These are phyloP conservation scores for Calonectria pseudoturangicola DNA, from an alignment of 2,329 filamentous ascomycete species.

Conservation along the genomic window DNA sequence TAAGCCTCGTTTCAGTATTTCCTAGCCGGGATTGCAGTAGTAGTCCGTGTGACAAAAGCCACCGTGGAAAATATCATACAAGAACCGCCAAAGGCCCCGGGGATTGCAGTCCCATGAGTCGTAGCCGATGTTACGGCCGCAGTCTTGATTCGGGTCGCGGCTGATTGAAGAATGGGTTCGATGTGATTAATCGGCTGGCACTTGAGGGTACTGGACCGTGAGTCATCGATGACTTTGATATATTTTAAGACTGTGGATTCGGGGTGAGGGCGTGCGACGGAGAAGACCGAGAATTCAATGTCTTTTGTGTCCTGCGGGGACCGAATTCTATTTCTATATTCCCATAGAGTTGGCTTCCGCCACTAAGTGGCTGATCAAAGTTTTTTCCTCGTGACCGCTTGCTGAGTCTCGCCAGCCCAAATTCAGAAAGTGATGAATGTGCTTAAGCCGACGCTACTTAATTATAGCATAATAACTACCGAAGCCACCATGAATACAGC, in stretches of 20 bases:
- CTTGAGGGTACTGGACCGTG: not conserved
- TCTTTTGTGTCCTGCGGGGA: not conserved
- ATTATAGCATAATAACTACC: not conserved
- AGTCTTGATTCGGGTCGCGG: not conserved
- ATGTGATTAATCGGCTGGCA: not conserved
- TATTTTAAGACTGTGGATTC: not conserved
- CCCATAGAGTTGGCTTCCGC: not conserved
- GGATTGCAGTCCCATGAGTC: slow-evolving; percentile 2
- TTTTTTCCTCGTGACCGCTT: not conserved
- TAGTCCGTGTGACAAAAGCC: too few relatives aligned
- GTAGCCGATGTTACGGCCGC: not conserved
- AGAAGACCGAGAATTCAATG: slow-evolving; percentile 1
- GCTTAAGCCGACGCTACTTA: not conserved
- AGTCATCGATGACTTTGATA: not conserved
- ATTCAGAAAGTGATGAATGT: not conserved
- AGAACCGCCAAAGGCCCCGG: slow-evolving; percentile 2
- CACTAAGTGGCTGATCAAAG: not conserved
- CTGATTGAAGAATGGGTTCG: not conserved
- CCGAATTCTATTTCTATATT: slow-evolving; percentile 8
- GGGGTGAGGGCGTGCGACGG: not conserved
- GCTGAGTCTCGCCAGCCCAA: not conserved
- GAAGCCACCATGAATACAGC: not conserved
- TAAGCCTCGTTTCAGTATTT: not conserved
- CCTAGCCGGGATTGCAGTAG: not conserved
- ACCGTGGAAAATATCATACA: not conserved